Evolutionary conservation across 2,329 filamentous ascomycete genomes (phyloP), one percentile per base, ranked within the genome.

Genomic region (Stromatinia cepivora): DNA sequence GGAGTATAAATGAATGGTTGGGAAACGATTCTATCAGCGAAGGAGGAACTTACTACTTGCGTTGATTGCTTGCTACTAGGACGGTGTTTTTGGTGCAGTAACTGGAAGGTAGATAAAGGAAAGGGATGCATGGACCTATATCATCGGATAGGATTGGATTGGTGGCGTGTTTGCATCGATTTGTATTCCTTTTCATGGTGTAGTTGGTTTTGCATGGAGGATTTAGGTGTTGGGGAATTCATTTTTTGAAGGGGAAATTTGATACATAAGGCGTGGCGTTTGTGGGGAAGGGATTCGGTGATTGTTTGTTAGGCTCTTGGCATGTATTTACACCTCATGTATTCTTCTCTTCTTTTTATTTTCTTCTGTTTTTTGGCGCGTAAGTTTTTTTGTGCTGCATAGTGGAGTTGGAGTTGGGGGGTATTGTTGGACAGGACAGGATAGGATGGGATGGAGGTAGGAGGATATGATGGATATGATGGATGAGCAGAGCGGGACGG

Each of bases 1-100:
- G 46, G 52, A 66, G 50, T 54, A 66, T 42, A 25, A 46, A 34
- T 53, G 66, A 34, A 62, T 68, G 66, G 56, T 62, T 67, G 66
- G 56, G 25, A 46, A 42, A 25, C 25, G 15, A 63, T 63, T 42
- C 46, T 52, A 63, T 68, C 36, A 28, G 31, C 22, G 34, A 53
- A 62, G 52, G 53, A 42, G 48, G 50, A 17, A 22, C 59, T 46
- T 28, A 67, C 39, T 59, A 50, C 45, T 58, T 66, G 42, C 54
- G 42, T 61, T 67, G 28, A 54, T 52, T 67, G 54, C 39, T 59
- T 57, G 54, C 56, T 50, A 59, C 45, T 59, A 36, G 39, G 53
- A 50, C 28, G 65, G 42, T 67, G 65, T 59, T 59, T 61, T 57
- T 66, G 50, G 61, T 63, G 61, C 61, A 66, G 39, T 46, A 69